phyloP scores from a whole-genome alignment of 495 filamentous ascomycete genomes.

The Aspergillus baeticus region DNA sequence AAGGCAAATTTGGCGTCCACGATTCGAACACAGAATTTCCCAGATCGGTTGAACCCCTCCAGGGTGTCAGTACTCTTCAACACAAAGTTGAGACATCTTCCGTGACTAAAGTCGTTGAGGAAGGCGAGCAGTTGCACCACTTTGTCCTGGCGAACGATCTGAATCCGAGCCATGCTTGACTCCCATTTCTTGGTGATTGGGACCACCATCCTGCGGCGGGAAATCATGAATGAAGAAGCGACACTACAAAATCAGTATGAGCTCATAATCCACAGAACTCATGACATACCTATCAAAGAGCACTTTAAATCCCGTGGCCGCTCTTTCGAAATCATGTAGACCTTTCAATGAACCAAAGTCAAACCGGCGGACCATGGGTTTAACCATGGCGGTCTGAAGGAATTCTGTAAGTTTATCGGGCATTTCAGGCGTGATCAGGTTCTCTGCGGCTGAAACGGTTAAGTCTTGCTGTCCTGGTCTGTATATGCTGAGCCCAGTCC shows the following conservation, averaged over 20 bases:
- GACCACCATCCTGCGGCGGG: conserved; percentile 83
- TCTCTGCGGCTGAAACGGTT: conserved; percentile 66
- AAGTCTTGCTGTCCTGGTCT: conserved; percentile 65
- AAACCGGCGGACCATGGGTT: conserved; percentile 41
- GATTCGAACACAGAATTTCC: conserved; percentile 68
- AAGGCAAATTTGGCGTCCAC: conserved; percentile 89
- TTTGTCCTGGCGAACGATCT: conserved; percentile 73
- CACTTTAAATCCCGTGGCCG: conserved; percentile 74
- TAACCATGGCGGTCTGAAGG: conserved; percentile 41
- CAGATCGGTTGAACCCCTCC: conserved; percentile 65
- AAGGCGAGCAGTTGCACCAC: conserved; percentile 75
- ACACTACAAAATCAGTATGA: conserved; percentile 9
- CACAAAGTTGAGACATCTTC: conserved; percentile 81
- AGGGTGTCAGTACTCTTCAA: conserved; percentile 78
- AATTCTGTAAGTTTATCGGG: conserved; percentile 53
- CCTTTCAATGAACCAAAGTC: conserved; percentile 42
- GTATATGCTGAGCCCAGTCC: conserved; percentile 60
- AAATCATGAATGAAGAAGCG: conserved; percentile 72
- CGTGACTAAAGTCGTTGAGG: conserved; percentile 75
- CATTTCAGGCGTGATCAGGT: conserved; percentile 55
- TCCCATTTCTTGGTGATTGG: conserved; percentile 92
- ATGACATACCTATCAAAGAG: conserved; percentile 62
- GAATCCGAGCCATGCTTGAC: conserved; percentile 68
- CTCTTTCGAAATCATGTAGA: conserved; percentile 73
- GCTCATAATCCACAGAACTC: not conserved